Evolutionary conservation across 805 yeast genomes (phyloP), one percentile per base, ranked within the genome.

Genomic region (Cyberlindnera suaveolens): DNA sequence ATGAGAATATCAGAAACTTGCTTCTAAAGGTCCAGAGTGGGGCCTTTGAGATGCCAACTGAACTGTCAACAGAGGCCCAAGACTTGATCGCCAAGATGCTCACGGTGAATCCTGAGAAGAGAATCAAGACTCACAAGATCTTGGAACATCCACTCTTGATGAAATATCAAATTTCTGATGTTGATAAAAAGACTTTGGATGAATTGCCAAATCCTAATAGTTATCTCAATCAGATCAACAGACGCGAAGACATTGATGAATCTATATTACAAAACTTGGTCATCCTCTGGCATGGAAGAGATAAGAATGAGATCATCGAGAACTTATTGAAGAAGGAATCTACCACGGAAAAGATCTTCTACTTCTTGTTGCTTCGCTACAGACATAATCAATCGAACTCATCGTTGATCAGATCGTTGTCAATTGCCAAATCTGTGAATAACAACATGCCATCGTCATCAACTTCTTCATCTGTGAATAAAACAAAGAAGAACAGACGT

Each of bases 221-320:
- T 9, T 58, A 54, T 31, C 40, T 55, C 40, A 50, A 53, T 30
- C 51, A 52, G 11, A 44, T 57, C 6, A 45, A 49, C 8, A 51
- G 58, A 8, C 58, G 53, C 33, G 67, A 65, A n/a, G 80, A 78
- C 40, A 75, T 86, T 43, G 95, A 88, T 60, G 68, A 67, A 42
- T 89, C 85, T 51, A 85, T 87, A 39, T 67, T 88, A 55, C 77
- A 81, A 47, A 87, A 83, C 55, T 67, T 87, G 51, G 82, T 82
- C 51, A 85, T 85, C 10, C 63, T 87, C 48, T 87, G 93, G 79
- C 96, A 85, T 61, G 91, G 90, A 43, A 82, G 82, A 46, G 67
- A 77, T 16, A 74, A 76, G 44, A 70, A 73, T n/a, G 64, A 69
- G 9, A 76, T 88, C 18, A 64, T 82, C 36, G 59, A 70, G 5